These are phyloP conservation scores for Amaranthus palmeri DNA, from an alignment of 148 eudicot genomes.

Conservation along the genomic window DNA sequence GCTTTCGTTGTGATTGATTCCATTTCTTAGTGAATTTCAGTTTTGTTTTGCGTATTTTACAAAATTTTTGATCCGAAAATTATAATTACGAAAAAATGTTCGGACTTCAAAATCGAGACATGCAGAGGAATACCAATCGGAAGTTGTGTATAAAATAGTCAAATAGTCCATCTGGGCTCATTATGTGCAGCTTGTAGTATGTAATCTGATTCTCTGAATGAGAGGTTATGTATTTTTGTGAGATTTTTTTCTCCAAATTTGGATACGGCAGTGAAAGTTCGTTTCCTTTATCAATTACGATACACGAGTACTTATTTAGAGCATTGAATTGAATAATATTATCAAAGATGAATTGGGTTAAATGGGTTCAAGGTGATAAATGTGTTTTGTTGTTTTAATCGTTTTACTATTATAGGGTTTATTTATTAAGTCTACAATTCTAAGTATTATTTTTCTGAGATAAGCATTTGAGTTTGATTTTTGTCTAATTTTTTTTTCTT, in stretches of 20 bases:
- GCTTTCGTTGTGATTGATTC: conserved; percentile 20
- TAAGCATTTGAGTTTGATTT: too few species aligned
- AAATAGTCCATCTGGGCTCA: conserved; percentile 3
- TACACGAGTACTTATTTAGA: background rate
- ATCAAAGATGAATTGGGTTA: too few species aligned
- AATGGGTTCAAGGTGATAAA: too few species aligned
- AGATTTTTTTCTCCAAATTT: background rate
- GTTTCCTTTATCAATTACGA: background rate
- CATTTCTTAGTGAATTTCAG: conserved; percentile 14
- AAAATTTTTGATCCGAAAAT: conserved; percentile 14
- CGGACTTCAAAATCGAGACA: conserved; percentile 11
- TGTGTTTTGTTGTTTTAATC: too few species aligned
- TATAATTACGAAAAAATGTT: conserved; percentile 3
- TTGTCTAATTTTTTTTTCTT: too few species aligned
- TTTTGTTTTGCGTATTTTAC: conserved; percentile 11
- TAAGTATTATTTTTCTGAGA: too few species aligned
- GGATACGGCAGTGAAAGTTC: background rate
- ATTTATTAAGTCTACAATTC: too few species aligned
- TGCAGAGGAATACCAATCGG: conserved; percentile 10
- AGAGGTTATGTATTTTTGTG: background rate
- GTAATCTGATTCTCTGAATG: conserved; percentile 1
- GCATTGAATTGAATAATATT: too few species aligned
- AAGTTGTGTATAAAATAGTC: conserved; percentile 18
- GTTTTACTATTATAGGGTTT: too few species aligned
- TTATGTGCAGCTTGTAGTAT: conserved; percentile 1